Base-by-base conservation (phyloP, 1,284 basidiomycete species). In the Chalciporus piperatoides region DNA sequence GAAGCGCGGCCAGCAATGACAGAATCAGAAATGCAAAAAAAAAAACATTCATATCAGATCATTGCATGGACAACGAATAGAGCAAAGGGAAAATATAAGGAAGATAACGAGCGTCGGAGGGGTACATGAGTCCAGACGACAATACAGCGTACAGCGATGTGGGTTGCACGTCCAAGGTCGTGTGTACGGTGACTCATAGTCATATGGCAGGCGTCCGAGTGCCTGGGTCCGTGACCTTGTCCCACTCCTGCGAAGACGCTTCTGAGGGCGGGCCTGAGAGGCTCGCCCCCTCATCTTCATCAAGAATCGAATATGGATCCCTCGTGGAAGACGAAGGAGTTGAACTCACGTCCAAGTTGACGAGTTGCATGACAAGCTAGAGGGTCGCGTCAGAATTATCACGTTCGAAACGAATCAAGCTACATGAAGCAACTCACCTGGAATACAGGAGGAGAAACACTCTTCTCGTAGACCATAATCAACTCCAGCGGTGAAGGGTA, bases 401-500 rank as follows among this genome's bases (percentile, higher is more conserved):
- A 52, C n/a, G 9, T 27, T 41, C 14, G 33, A 36, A 40, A 44
- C 10, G 19, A 36, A 14, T 23, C 23, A 48, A 17, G 38, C n/a
- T 38, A 25, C n/a, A 48, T 44, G n/a, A 15, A 39, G 25, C 44
- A 25, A 44, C 74, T 43, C 54, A 85, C 87, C 69, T 90, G 86
- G 73, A 97, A 95, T 52, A 97, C 80, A 41, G 88, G 82, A 48
- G 83, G 80, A 10, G 92, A 91, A 40, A 96, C 83, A 39, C 93
- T 94, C 73, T 91, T 90, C 72, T 97, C 86, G 68, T 97, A 97
- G 62, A 97, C 92, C 68, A 85, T 80, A 59, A 96, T 86, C 57
- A 97, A 81, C 68, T 97, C 94, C 39, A 93, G 82, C 9, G 93
- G 92, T 42, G 88, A 82, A 49, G 95, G 96, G 74, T 98, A 99